Conservation (phyloP, 1,284 basidiomycete species). For the Xerocomus cyaneibrunnescens region DNA sequence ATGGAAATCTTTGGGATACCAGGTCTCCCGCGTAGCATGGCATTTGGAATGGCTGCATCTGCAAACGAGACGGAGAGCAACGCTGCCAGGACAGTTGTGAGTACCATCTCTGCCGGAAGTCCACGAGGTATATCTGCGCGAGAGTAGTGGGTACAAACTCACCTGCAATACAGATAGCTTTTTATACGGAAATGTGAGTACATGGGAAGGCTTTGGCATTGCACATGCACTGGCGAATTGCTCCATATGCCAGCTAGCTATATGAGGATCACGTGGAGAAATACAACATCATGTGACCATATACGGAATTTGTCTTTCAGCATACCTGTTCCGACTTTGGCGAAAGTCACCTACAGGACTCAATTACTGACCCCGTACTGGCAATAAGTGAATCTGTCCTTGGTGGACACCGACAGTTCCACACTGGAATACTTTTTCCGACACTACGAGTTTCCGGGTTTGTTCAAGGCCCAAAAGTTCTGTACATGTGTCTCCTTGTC, state of each 20-base stretch:
- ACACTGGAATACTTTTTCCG: too few species aligned
- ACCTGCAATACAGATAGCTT: neutral
- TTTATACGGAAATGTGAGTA: slow-evolving; percentile 7
- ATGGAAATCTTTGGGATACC: slow-evolving; percentile 19
- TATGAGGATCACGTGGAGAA: neutral
- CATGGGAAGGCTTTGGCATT: slow-evolving; percentile 3
- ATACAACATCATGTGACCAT: neutral
- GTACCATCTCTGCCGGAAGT: slow-evolving; percentile 12
- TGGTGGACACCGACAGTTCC: neutral
- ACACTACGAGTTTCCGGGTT: too few species aligned
- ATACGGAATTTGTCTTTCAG: neutral
- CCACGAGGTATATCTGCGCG: neutral
- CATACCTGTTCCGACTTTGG: too few species aligned
- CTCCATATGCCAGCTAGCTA: slow-evolving; percentile 5
- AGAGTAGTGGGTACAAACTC: neutral
- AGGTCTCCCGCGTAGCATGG: slow-evolving; percentile 21
- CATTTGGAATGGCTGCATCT: slow-evolving; percentile 21
- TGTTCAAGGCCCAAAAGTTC: too few species aligned
- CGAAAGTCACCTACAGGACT: too few species aligned
- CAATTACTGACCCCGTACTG: neutral
- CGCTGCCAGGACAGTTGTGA: slow-evolving; percentile 1
- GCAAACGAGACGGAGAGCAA: slow-evolving; percentile 14
- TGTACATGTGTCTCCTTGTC: neutral
- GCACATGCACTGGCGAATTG: neutral
- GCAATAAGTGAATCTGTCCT: neutral